phyloP scores from a whole-genome alignment of 805 yeast genomes.

The Candida lessepsii region DNA sequence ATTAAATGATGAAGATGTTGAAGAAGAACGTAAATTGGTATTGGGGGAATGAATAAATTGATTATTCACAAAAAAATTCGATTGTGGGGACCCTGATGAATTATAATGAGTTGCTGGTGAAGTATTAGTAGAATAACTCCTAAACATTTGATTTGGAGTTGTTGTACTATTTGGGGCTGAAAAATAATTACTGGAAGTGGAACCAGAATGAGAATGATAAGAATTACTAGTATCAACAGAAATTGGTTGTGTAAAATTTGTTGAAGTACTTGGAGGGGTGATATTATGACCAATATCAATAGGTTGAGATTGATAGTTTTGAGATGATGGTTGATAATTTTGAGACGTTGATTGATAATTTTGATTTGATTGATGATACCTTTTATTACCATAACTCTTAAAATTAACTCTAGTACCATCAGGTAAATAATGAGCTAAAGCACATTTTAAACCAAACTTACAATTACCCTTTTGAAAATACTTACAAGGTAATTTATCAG shows the following conservation, averaged over 20 bases:
- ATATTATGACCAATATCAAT: conserved; percentile 9
- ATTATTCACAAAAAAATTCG: conserved; percentile 13
- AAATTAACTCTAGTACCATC: conserved; percentile 83
- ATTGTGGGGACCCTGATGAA: conserved; percentile 4
- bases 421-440: conserved; percentile 85
- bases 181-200: background rate
- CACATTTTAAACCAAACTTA: conserved; percentile 92
- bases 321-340: background rate
- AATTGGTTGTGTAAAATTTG: background rate
- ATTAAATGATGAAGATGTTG: conserved; percentile 1
- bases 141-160: conserved; percentile 8
- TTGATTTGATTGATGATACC: conserved; percentile 4
- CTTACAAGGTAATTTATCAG: conserved; percentile 74
- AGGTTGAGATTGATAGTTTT: conserved; percentile 8
- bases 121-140: conserved; percentile 14
- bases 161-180: background rate
- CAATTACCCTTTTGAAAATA: conserved; percentile 96
- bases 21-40: background rate
- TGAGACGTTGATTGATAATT: background rate
- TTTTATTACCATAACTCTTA: conserved; percentile 13
- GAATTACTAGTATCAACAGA: conserved; percentile 1
- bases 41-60: conserved; percentile 11
- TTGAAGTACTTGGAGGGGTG: background rate
- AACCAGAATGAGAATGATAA: conserved; percentile 5
- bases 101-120: background rate